A percentile compares a stretch with the other conserved stretches of the same genome.
Evolutionary conservation across 2,329 filamentous ascomycete genomes (phyloP).

Genomic region (Diaporthe ilicicola): DNA sequence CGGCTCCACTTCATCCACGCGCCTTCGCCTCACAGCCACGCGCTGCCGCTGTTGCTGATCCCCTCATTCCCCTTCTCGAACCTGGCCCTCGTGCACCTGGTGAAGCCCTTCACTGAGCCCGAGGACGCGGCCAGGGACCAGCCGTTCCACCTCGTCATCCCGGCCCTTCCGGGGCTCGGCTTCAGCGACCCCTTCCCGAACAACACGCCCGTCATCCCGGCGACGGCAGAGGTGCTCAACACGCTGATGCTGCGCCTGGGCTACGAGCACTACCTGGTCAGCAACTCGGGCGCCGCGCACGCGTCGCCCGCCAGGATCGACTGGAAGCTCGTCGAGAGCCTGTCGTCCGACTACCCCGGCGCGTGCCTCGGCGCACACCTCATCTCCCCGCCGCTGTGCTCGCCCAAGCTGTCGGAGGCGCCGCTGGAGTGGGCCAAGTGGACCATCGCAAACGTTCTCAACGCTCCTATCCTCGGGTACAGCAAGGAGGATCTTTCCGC

Average conservation of each 20-base stretch:
- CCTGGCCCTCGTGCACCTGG: constrained; percentile 64
- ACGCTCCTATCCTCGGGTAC: constrained; percentile 64
- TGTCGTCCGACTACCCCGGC: constrained; percentile 56
- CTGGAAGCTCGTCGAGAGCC: constrained; percentile 55
- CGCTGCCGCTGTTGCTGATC: constrained; percentile 70
- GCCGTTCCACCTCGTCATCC: constrained; percentile 73
- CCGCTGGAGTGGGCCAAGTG: constrained; percentile 64
- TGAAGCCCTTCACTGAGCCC: constrained; percentile 63
- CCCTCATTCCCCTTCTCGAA: constrained; percentile 74
- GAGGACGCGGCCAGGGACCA: constrained; percentile 53
- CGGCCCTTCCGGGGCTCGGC: constrained; percentile 71
- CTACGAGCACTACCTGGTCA: constrained; percentile 66
- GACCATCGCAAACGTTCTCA: constrained; percentile 59
- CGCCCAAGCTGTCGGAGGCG: constrained; percentile 55
- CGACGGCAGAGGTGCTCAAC: constrained; percentile 65
- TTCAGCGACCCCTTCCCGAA: constrained; percentile 70
- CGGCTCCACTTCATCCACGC: constrained; percentile 73
- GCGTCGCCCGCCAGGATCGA: constrained; percentile 59
- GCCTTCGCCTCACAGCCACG: constrained; percentile 59
- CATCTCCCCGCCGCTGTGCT: constrained; percentile 62
- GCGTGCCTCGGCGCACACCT: constrained; percentile 69
- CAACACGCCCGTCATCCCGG: constrained; percentile 56
- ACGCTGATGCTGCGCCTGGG: constrained; percentile 67
- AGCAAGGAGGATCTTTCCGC: constrained; percentile 58
- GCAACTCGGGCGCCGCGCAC: constrained; percentile 59